Evolutionary conservation across 164 flowering plant species (phyloP), one percentile per base, ranked within the genome.

Genomic region (Vitis rotundifolia): DNA sequence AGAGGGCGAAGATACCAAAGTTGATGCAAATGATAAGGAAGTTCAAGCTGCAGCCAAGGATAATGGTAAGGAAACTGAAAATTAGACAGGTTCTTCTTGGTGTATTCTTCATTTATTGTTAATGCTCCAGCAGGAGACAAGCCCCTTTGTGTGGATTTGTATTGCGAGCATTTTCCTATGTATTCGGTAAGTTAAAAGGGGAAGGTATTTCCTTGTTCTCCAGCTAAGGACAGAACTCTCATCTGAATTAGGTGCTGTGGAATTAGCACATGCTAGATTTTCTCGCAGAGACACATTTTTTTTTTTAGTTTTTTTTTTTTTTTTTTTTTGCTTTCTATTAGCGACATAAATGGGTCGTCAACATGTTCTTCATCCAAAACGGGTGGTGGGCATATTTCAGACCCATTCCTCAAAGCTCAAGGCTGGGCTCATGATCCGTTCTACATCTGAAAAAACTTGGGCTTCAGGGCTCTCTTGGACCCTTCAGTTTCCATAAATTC

Each of bases 61-160:
- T 11, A 78, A 66, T 64, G 72, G 62, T 8, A 76, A 73, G 63
- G 82, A 76, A 72, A 69, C 68, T 62, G 73, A 74, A 57, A 53
- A 73, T 18, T 77, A 73, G 50, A 71, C 44, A 49, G 44, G 56
- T 29, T 64, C 51, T 28, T 5, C 15, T 47, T 49, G 55, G 37
- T 22, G 55, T 56, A 16, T 49, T 16, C 16, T n/a, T 28, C 19
- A 16, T 47, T 56, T 67, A 5, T 37, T 9, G 16, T 44, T 54
- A 11, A 56, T 11, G 15, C 11, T 22, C 56, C 47, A 7, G 55
- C 7, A 48, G 28, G 19, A 10, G 44, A 59, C 5, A 22, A 26
- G 44, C 13, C 5, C 28, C 61, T 58, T 58, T 22, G 44, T 37
- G 8, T 37, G 44, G 44, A 37, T 22, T 59, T 37, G 13, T 59